A percentile compares a stretch with the other conserved stretches of the same genome.
phyloP scores from a whole-genome alignment of 176 grass and related monocot species.

The Dactylis glomerata region DNA sequence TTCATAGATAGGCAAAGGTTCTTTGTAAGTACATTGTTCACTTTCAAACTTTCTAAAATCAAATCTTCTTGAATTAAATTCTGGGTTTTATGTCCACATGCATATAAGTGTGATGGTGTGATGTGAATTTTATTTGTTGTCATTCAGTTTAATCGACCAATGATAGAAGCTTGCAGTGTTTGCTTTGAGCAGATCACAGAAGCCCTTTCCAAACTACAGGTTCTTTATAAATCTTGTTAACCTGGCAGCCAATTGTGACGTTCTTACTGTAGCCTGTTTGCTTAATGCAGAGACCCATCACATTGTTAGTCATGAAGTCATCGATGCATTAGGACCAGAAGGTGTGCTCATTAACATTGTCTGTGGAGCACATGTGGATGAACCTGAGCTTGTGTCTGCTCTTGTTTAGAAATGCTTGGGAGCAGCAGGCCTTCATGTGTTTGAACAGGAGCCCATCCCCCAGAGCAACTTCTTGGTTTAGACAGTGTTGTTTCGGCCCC shows the following conservation, averaged over 20 bases:
- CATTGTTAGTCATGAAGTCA: conserved; percentile 58
- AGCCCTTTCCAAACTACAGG: conserved; percentile 61
- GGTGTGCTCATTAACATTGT: conserved; percentile 83
- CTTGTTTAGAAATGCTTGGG: conserved; percentile 62
- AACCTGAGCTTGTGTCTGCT: conserved; percentile 72
- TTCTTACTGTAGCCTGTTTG: conserved; percentile 70
- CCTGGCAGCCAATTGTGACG: conserved; percentile 67
- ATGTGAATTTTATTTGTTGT: no score
- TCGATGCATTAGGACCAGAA: conserved; percentile 63
- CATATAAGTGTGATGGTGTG: no score
- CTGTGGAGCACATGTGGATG: conserved; percentile 71
- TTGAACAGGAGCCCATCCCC: conserved; percentile 65
- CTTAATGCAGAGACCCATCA: conserved; percentile 55
- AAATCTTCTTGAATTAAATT: no score
- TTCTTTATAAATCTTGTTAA: conserved; percentile 53
- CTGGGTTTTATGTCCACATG: no score
- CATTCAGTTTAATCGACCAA: no score
- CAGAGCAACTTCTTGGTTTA: conserved; percentile 60
- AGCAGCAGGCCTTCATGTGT: conserved; percentile 72
- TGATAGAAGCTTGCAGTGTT: no score
- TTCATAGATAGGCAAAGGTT: no score
- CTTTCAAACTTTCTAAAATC: no score
- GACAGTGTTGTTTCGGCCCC: conserved; percentile 72
- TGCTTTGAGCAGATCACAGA: conserved; percentile 85
- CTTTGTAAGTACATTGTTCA: no score